Percentiles rank a stretch among this genome's conserved stretches.
Conservation (phyloP, 2,329 filamentous ascomycete genomes). For the Cucurbitaria berberidis region DNA sequence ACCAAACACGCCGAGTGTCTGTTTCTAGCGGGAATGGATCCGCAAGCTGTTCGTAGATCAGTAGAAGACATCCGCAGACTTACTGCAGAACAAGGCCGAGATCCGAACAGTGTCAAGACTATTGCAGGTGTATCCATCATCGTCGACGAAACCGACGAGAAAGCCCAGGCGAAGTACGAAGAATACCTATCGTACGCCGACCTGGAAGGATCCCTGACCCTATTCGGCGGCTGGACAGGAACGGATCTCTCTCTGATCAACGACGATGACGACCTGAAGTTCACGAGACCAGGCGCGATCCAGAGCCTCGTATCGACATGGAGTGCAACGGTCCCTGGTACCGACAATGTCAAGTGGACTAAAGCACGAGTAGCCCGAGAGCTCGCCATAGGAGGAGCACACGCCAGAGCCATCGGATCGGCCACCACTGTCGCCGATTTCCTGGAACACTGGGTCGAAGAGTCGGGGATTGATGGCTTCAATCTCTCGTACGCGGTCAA, state of each 20-base stretch:
- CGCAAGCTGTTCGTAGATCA: constrained; percentile 61
- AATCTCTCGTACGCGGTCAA: constrained; percentile 59
- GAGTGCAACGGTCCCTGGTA: constrained; percentile 17
- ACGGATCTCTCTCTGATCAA: constrained; percentile 63
- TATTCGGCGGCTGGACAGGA: constrained; percentile 76
- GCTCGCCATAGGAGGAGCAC: constrained; percentile 69
- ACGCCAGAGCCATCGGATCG: constrained; percentile 57
- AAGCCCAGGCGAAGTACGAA: constrained; percentile 66
- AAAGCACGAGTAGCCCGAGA: constrained; percentile 70
- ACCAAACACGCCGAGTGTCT: constrained; percentile 73
- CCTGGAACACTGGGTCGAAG: constrained; percentile 68
- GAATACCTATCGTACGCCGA: constrained; percentile 56
- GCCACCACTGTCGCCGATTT: constrained; percentile 67
- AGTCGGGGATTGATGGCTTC: constrained; percentile 74
- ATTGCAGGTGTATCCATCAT: constrained; percentile 68
- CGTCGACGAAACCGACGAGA: constrained; percentile 67
- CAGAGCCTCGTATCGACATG: constrained; percentile 12
- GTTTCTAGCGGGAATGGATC: constrained; percentile 62
- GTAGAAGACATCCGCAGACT: constrained; percentile 66
- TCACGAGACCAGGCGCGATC: not conserved
- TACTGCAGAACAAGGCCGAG: constrained; percentile 62
- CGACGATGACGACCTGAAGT: not conserved
- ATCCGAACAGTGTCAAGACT: constrained; percentile 67
- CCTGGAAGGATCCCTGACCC: constrained; percentile 67
- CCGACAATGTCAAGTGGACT: constrained; percentile 66